These are phyloP conservation scores for Leishmania lainsoni DNA, from an alignment of 208 protist species.

Conservation along the genomic window DNA sequence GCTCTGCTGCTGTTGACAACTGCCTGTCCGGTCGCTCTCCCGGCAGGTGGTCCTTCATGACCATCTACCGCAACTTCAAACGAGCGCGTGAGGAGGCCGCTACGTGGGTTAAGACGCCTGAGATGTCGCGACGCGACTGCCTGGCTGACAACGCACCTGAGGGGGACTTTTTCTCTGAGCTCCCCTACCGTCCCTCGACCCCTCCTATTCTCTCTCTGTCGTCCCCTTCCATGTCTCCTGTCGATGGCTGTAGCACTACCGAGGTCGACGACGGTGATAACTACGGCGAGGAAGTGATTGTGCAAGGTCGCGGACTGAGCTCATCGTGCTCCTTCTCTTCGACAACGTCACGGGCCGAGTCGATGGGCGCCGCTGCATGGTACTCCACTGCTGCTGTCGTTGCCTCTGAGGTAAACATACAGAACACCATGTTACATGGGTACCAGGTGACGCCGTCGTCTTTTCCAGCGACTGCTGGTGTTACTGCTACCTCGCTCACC, in stretches of 20 bases:
- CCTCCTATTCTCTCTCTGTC: neutral
- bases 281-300: neutral
- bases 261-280: neutral
- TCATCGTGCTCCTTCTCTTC: neutral
- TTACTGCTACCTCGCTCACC: neutral
- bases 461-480: neutral
- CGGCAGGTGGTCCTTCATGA: conserved; percentile 11
- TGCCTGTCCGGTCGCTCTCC: neutral
- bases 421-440: neutral
- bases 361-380: neutral
- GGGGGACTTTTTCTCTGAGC: neutral
- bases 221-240: neutral
- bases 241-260: neutral
- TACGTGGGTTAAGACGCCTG: neutral
- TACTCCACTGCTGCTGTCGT: neutral
- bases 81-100: conserved; percentile 1
- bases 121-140: neutral
- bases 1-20: neutral
- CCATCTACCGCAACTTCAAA: conserved; percentile 22
- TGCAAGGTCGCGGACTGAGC: neutral
- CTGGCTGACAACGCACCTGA: neutral
- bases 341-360: neutral
- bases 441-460: neutral
- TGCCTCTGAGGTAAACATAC: neutral
- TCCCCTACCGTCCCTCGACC: neutral